These are phyloP conservation scores for Leishmania amazonensis DNA, from an alignment of 208 protist species.

Conservation along the genomic window DNA sequence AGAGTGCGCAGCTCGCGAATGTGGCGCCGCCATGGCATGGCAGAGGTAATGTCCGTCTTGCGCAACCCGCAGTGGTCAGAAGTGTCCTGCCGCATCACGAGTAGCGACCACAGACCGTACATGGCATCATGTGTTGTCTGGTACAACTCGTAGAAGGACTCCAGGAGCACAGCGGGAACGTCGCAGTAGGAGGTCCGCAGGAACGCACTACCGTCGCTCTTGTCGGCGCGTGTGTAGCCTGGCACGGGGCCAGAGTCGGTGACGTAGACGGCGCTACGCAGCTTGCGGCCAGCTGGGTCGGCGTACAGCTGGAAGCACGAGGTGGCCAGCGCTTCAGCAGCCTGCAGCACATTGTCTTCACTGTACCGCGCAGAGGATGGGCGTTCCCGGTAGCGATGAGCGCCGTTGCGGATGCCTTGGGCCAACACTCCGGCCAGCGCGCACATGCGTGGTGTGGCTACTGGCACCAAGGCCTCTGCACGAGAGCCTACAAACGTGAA, in stretches of 20 bases:
- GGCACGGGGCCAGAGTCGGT: constrained; percentile 15
- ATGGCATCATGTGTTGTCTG: constrained; percentile 39
- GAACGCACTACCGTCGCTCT: not conserved
- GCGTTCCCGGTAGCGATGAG: constrained; percentile 22
- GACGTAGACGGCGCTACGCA: constrained; percentile 23
- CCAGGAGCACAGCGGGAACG: constrained; percentile 28
- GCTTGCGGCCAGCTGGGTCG: constrained; percentile 10
- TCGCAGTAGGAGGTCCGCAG: constrained; percentile 20
- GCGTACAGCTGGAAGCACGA: constrained; percentile 46
- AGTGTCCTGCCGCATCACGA: constrained; percentile 33
- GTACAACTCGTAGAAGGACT: constrained; percentile 47
- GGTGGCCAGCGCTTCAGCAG: constrained; percentile 48
- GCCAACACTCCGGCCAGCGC: constrained; percentile 29
- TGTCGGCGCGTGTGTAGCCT: not conserved
- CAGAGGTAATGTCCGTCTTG: not conserved
- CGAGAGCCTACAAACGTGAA: constrained; percentile 35
- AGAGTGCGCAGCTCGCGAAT: constrained; percentile 33
- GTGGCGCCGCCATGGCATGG: constrained; percentile 18
- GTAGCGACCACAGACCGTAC: constrained; percentile 49
- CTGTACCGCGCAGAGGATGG: constrained; percentile 4
- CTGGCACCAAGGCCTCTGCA: constrained; percentile 13
- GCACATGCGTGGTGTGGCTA: constrained; percentile 31
- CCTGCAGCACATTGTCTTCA: constrained; percentile 29
- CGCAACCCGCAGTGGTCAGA: constrained; percentile 26
- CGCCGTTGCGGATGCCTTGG: constrained; percentile 30